These are phyloP conservation scores for Cryphonectria japonica DNA, from an alignment of 2,329 filamentous ascomycete genomes.

Conservation along the genomic window DNA sequence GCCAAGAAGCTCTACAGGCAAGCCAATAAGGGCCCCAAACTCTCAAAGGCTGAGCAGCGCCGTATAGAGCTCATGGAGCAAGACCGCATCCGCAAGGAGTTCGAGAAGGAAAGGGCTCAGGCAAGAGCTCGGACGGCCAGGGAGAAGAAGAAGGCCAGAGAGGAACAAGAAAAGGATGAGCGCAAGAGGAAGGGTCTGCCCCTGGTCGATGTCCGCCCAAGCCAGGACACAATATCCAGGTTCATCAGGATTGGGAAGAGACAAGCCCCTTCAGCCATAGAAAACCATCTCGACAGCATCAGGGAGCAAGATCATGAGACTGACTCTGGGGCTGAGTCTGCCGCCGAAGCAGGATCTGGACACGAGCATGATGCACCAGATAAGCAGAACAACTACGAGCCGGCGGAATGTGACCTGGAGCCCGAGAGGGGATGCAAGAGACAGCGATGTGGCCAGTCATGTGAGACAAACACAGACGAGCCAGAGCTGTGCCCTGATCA, in stretches of 20 bases:
- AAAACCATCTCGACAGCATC: conserved; percentile 25
- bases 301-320: conserved; percentile 12
- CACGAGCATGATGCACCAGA: not conserved
- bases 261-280: conserved; percentile 17
- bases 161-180: conserved; percentile 51
- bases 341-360: not conserved
- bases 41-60: conserved; percentile 50
- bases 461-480: conserved; percentile 5
- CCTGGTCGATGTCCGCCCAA: conserved; percentile 57
- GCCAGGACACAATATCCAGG: conserved; percentile 59
- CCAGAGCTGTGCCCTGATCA: conserved; percentile 15
- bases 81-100: conserved; percentile 57
- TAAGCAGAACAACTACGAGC: conserved; percentile 15
- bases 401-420: not conserved
- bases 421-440: conserved; percentile 19
- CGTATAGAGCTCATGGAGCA: conserved; percentile 51
- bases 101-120: conserved; percentile 53
- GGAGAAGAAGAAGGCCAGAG: conserved; percentile 61
- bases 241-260: conserved; percentile 48
- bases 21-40: conserved; percentile 44
- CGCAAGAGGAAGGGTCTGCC: conserved; percentile 58
- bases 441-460: conserved; percentile 10
- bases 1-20: conserved; percentile 51
- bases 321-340: conserved; percentile 12
- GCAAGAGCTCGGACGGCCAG: conserved; percentile 53